Percentiles rank a stretch among this genome's conserved stretches.
Evolutionary conservation across 2,329 filamentous ascomycete species (phyloP).

Genomic region (Trichoderma sp.): DNA sequence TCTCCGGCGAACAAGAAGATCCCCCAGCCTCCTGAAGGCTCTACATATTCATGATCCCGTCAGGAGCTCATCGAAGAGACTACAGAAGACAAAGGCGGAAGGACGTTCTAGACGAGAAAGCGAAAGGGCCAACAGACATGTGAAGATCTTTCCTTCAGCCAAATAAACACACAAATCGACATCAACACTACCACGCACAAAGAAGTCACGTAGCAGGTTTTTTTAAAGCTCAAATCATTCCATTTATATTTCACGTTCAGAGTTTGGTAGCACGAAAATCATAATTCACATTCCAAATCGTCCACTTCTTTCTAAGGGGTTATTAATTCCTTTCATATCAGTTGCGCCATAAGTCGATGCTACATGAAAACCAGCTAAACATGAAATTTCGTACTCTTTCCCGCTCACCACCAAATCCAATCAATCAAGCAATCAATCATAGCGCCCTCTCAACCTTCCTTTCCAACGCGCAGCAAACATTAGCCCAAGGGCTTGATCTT

Average conservation of each 20-base stretch:
- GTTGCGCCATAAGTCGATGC: conserved; percentile 1
- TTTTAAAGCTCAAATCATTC: conserved; percentile 3
- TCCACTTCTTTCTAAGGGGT: not conserved
- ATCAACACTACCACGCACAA: conserved; percentile 3
- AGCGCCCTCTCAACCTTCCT: not conserved
- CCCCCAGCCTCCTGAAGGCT: conserved; percentile 87
- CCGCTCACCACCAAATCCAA: not conserved
- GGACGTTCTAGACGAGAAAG: conserved; percentile 6
- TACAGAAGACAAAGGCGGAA: not conserved
- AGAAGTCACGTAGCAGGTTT: conserved; percentile 12
- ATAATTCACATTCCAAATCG: conserved; percentile 19
- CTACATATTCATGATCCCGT: conserved; percentile 46
- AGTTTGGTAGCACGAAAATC: conserved; percentile 22
- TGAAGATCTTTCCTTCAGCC: not conserved
- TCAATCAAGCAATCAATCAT: conserved; percentile 6
- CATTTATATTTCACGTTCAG: not conserved
- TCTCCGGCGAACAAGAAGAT: conserved; percentile 90
- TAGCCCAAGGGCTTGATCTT: not conserved
- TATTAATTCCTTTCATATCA: not conserved
- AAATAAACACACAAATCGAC: conserved; percentile 1
- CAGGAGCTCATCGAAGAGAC: not conserved
- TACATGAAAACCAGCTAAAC: conserved; percentile 5
- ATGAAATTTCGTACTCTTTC: not conserved
- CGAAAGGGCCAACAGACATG: not conserved
- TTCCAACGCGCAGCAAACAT: conserved; percentile 8